Evolutionary conservation across 108 stramenopile genomes (phyloP).

Genomic region (Fistulifera solaris): DNA sequence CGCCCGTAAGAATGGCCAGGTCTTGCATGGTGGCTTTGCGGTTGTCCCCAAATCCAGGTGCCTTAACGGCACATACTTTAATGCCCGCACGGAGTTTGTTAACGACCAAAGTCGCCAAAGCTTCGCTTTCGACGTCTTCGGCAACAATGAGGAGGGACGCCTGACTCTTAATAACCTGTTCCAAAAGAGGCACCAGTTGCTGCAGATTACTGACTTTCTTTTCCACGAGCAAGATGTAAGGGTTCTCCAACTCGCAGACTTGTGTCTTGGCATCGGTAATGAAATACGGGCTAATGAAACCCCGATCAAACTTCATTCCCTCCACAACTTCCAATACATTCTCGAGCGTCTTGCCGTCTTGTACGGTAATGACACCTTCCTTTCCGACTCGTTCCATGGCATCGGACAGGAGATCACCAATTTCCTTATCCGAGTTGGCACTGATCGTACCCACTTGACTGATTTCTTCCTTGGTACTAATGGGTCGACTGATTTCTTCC

Average conservation of each 20-base stretch:
- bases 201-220: conserved; percentile 97
- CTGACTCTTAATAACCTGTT: conserved; percentile 89
- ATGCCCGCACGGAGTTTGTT: conserved; percentile 99
- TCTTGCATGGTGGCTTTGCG: conserved; percentile 99
- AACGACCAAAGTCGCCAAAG: conserved; percentile 97
- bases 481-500: conserved; percentile 83
- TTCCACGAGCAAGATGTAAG: conserved; percentile 94
- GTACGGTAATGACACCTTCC: conserved; percentile 99
- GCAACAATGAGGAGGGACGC: conserved; percentile 94
- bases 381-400: conserved; percentile 99
- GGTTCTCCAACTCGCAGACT: conserved; percentile 92
- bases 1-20: conserved; percentile 96
- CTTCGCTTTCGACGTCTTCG: conserved; percentile 99
- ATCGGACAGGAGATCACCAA: conserved; percentile 91
- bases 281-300: conserved; percentile 99
- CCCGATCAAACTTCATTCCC: conserved; percentile 99
- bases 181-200: conserved; percentile 93
- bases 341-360: conserved; percentile 99
- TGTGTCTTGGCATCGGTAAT: conserved; percentile 98
- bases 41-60: conserved; percentile 99
- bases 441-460: conserved; percentile 99
- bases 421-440: conserved; percentile 93
- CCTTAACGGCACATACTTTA: conserved; percentile 99
- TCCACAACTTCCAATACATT: conserved; percentile 99
- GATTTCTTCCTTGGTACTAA: conserved; percentile 95